Conservation (phyloP, 1,284 basidiomycete species). For the Puccinia hordei region DNA sequence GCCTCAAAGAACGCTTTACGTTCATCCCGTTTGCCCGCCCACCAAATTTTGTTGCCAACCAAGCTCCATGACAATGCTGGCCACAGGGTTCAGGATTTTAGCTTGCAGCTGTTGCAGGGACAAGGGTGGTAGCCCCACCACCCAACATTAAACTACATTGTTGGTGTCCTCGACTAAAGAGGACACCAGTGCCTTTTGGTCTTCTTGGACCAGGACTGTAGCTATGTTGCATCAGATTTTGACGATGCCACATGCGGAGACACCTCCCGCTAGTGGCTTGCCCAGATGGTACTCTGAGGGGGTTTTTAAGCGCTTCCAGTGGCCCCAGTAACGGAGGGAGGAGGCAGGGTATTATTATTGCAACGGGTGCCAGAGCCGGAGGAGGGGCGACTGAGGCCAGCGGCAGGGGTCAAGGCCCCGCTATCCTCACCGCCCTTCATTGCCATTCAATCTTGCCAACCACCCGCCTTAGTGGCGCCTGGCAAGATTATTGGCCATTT, state of each 20-base stretch:
- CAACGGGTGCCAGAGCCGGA: conserved; percentile 12
- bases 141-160: no score
- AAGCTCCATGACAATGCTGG: no score
- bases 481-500: conserved; percentile 9
- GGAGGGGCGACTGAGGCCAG: conserved; percentile 45
- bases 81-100: no score
- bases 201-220: no score
- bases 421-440: conserved; percentile 2
- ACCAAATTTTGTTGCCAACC: no score
- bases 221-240: no score
- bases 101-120: no score
- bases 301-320: conserved; percentile 33
- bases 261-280: conserved; percentile 35
- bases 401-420: conserved; percentile 42
- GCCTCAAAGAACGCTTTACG: no score
- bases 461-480: conserved; percentile 27
- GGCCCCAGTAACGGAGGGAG: background rate
- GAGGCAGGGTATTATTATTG: background rate
- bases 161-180: no score
- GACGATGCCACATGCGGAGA: conserved; percentile 11
- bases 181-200: no score
- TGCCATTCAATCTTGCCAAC: conserved; percentile 34
- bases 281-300: conserved; percentile 5
- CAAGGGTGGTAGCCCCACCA: no score
- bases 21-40: no score